Percentiles rank a stretch among this genome's conserved stretches.
Evolutionary conservation across 192 early-diverging fungal genomes (phyloP).

Genomic region (Ramicandelaber brevisporus): DNA sequence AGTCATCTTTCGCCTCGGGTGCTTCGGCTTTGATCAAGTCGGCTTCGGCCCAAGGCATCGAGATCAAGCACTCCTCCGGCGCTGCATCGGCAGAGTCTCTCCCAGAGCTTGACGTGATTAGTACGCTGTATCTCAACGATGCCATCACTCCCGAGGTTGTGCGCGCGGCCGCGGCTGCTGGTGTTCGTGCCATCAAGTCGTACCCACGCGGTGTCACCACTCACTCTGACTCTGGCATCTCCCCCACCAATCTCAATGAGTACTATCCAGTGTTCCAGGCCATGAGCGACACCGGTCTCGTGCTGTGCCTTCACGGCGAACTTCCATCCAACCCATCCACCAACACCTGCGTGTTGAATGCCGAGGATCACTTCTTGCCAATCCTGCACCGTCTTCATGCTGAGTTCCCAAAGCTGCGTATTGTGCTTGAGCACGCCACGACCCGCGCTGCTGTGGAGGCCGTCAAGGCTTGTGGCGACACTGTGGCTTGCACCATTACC

Average conservation of each 20-base stretch:
- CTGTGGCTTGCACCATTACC: conserved; percentile 85
- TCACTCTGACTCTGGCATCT: conserved; percentile 85
- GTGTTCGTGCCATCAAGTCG: conserved; percentile 73
- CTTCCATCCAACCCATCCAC: conserved; percentile 62
- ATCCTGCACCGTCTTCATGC: conserved; percentile 63
- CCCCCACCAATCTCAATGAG: conserved; percentile 29
- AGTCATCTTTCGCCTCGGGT: no score
- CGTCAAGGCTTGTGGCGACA: conserved; percentile 70
- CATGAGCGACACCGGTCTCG: conserved; percentile 84
- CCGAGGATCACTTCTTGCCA: conserved; percentile 73
- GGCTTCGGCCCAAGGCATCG: no score
- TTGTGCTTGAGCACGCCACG: conserved; percentile 93
- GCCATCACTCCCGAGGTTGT: conserved; percentile 79
- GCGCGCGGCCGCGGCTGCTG: conserved; percentile 49
- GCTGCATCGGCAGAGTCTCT: conserved; percentile 46
- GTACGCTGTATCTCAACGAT: conserved; percentile 79
- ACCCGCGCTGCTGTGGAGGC: conserved; percentile 78
- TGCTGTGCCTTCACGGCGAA: conserved; percentile 90
- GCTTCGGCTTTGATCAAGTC: no score
- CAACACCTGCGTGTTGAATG: conserved; percentile 85
- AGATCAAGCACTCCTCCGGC: no score
- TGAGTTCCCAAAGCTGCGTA: conserved; percentile 80
- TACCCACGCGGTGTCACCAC: conserved; percentile 95
- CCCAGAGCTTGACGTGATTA: conserved; percentile 67
- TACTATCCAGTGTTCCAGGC: conserved; percentile 89